These are phyloP conservation scores for Asterochloris erici DNA, from an alignment of 139 green algal species.

Conservation along the genomic window DNA sequence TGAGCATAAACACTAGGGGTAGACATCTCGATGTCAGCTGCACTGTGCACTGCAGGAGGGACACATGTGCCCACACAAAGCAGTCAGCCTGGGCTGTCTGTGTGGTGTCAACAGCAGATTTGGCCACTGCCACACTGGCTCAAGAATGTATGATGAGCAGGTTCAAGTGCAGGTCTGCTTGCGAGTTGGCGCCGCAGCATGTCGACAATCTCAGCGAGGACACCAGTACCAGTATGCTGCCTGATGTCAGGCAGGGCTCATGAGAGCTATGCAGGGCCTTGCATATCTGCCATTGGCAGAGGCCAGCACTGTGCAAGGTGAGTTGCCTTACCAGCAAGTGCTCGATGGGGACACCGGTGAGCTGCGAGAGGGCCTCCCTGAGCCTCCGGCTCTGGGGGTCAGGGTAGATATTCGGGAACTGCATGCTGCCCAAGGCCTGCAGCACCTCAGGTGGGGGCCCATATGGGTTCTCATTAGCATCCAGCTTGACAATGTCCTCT, in stretches of 20 bases:
- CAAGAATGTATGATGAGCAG: not conserved
- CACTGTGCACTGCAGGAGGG: no score
- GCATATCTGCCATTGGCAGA: no score
- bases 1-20: no score
- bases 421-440: conserved; percentile 81
- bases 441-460: conserved; percentile 93
- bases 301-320: no score
- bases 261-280: no score
- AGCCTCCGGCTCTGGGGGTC: conserved; percentile 90
- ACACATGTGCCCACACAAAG: not conserved
- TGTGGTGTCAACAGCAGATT: not conserved
- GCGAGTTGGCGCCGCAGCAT: not conserved
- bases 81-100: not conserved
- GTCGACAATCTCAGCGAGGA: not conserved
- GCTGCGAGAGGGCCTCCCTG: conserved; percentile 65
- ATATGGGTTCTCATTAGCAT: conserved; percentile 99
- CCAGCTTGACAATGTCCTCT: conserved; percentile 97
- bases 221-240: not conserved
- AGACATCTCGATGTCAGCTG: no score
- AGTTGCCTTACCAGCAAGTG: conserved; percentile 80
- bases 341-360: conserved; percentile 75
- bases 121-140: not conserved
- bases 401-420: conserved; percentile 97
- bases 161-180: not conserved
- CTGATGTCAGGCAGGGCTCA: no score